Evolutionary conservation across 768 basidiomycete genomes (phyloP).

Genomic region (Clavaria fumosa): DNA sequence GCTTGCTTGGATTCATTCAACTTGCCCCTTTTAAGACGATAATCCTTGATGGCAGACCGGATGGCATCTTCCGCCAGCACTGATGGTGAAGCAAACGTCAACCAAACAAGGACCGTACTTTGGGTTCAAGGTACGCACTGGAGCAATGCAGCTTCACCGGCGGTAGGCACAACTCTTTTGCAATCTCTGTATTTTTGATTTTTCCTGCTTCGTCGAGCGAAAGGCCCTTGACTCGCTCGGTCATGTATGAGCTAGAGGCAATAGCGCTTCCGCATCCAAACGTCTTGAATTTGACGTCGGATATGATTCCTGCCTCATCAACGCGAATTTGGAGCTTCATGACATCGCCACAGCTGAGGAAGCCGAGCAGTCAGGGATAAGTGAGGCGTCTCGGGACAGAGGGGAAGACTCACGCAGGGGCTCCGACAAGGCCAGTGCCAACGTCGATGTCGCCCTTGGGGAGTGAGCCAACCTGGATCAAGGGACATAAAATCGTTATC

Average conservation of each 20-base stretch:
- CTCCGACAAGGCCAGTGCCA: constrained; percentile 95
- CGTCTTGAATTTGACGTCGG: constrained; percentile 99
- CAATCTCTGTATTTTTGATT: constrained; percentile 99
- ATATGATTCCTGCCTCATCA: constrained; percentile 86
- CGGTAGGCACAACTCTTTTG: constrained; percentile 88
- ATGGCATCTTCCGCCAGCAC: constrained; percentile 99
- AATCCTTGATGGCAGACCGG: constrained; percentile 93
- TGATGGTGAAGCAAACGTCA: constrained; percentile 19
- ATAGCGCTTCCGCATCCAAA: constrained; percentile 99
- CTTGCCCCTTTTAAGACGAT: constrained; percentile 65
- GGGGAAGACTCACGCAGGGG: constrained; percentile 63
- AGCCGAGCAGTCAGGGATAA: constrained; percentile 5
- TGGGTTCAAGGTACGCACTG: constrained; percentile 60
- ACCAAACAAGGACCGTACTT: constrained; percentile 4
- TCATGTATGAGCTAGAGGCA: constrained; percentile 96
- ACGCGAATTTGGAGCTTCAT: constrained; percentile 99
- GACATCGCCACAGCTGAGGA: constrained; percentile 79
- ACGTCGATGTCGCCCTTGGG: constrained; percentile 86
- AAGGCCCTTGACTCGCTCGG: constrained; percentile 92
- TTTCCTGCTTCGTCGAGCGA: constrained; percentile 86
- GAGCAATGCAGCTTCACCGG: constrained; percentile 95
- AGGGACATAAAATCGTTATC: constrained; percentile 29
- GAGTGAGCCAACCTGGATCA: constrained; percentile 84
- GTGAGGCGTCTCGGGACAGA: background rate
- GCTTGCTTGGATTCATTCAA: constrained; percentile 34